phyloP scores from a whole-genome alignment of 78 protist genomes.

The Monosiga brevicollis region DNA sequence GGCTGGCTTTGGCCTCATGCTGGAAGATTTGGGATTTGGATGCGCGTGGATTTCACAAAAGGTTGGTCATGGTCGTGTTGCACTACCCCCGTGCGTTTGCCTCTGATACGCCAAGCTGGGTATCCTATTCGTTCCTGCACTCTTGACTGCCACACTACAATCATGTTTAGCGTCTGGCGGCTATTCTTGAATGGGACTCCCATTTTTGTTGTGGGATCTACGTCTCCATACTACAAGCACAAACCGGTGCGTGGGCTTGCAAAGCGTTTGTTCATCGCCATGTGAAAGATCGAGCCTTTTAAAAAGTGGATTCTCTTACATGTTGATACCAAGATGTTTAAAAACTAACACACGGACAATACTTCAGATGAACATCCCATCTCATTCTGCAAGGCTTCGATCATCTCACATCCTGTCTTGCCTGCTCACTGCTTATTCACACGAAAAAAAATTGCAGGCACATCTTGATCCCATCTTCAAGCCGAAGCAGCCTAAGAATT shows the following conservation, averaged over 20 bases:
- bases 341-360: no score
- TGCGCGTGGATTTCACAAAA: constrained; percentile 7
- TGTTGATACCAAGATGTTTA: no score
- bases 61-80: neutral
- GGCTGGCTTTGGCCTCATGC: neutral
- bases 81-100: neutral
- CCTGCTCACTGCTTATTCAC: no score
- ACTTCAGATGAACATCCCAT: no score
- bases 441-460: no score
- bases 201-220: neutral
- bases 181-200: neutral
- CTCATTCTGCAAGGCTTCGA: no score
- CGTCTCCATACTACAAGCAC: neutral
- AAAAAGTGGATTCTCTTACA: no score
- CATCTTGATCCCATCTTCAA: no score
- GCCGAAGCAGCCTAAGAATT: no score
- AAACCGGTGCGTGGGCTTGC: neutral
- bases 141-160: neutral
- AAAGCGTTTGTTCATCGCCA: neutral
- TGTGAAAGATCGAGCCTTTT: no score
- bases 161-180: neutral
- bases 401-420: no score
- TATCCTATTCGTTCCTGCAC: neutral
- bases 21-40: constrained; percentile 12
- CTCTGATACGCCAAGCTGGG: neutral